phyloP scores from a whole-genome alignment of 2,329 filamentous ascomycete genomes.

The Albifimbria verrucaria region DNA sequence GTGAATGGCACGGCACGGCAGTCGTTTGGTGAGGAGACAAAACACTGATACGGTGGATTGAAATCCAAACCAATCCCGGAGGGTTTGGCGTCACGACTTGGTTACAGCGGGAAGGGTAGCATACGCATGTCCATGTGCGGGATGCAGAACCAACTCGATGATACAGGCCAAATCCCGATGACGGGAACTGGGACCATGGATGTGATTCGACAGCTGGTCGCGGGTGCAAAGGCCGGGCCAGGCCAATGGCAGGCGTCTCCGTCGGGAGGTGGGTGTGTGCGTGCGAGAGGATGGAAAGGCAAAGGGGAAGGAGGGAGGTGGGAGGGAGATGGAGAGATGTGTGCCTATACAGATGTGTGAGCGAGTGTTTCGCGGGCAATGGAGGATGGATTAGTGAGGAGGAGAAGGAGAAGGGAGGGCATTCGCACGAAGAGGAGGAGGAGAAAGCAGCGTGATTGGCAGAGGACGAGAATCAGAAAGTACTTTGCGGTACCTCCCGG shows the following conservation, averaged over 20 bases:
- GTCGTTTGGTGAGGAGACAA: no score
- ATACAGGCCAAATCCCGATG: background rate
- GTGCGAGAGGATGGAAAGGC: background rate
- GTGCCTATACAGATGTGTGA: background rate
- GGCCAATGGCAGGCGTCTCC: background rate
- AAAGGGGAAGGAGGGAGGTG: background rate
- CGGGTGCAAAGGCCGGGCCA: background rate
- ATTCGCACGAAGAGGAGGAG: background rate
- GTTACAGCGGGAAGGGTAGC: no score
- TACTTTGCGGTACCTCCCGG: background rate
- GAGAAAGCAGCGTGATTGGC: background rate
- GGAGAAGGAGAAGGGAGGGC: background rate
- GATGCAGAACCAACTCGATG: background rate
- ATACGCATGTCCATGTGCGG: background rate
- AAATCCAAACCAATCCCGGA: no score
- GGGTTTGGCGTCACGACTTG: no score
- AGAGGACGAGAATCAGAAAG: background rate
- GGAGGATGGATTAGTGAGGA: background rate
- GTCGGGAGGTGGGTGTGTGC: background rate
- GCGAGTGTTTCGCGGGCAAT: background rate
- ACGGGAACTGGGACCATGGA: background rate
- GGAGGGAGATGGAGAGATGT: background rate
- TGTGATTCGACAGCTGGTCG: background rate
- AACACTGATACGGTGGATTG: no score
- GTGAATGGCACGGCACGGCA: no score